A percentile compares a stretch with the other conserved stretches of the same genome.
Conservation (phyloP, 129 eudicot genomes). For the Silybum marianum region DNA sequence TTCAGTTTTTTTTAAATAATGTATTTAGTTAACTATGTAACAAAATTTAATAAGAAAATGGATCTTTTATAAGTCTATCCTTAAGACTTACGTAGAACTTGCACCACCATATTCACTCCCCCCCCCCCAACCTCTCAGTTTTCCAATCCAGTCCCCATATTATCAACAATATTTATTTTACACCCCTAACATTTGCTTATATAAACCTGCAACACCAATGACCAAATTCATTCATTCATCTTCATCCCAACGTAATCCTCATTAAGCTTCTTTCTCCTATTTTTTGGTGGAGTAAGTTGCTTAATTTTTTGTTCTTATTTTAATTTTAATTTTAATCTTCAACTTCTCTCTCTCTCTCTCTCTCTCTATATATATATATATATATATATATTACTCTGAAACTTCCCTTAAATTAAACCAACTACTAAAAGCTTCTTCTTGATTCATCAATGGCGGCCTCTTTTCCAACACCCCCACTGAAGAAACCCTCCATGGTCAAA, state of each 20-base stretch:
- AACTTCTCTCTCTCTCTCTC: not conserved
- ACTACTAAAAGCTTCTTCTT: not conserved
- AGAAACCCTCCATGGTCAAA: conserved; percentile 6
- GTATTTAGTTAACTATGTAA: too few species aligned
- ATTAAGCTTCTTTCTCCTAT: not conserved
- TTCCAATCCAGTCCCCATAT: not conserved
- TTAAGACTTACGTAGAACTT: not conserved
- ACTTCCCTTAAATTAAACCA: too few species aligned
- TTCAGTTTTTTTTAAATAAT: too few species aligned
- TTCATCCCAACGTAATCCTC: conserved; percentile 4
- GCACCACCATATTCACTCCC: not conserved
- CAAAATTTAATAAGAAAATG: too few species aligned
- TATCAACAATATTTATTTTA: not conserved
- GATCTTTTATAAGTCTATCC: too few species aligned
- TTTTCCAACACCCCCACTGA: conserved; percentile 18
- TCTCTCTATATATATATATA: too few species aligned
- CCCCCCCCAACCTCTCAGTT: not conserved
- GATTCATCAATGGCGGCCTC: conserved; percentile 18
- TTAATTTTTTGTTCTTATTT: not conserved
- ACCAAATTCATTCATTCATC: not conserved
- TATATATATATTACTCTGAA: too few species aligned
- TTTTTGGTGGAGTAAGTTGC: conserved; percentile 17
- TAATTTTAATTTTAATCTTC: conserved; percentile 18
- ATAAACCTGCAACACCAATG: not conserved
- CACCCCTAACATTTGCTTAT: not conserved